These are phyloP conservation scores for Aspergillus bombycis DNA, from an alignment of 2,329 filamentous ascomycete genomes.

Conservation along the genomic window DNA sequence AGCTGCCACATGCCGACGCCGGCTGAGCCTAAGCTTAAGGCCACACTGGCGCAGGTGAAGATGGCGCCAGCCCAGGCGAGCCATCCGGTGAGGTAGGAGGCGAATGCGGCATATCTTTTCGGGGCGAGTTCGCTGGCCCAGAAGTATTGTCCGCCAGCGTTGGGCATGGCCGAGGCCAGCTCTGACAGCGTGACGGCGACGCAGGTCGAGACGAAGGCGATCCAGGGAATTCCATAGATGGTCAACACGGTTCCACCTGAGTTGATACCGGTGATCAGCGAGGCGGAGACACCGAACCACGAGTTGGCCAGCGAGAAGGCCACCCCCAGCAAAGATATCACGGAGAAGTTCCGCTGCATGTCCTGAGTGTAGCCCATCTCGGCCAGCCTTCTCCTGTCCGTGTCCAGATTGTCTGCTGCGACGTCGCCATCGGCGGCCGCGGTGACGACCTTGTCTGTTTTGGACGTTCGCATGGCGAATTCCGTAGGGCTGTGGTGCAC, in stretches of 20 bases:
- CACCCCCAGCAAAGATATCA: constrained; percentile 52
- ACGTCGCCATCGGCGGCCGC: neutral
- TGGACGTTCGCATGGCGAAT: neutral
- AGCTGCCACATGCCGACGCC: constrained; percentile 57
- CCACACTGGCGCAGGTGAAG: constrained; percentile 58
- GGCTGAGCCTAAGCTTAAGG: constrained; percentile 52
- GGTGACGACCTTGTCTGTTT: neutral
- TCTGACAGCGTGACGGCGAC: constrained; percentile 52
- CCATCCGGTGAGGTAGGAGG: constrained; percentile 54
- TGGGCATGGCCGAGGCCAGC: constrained; percentile 52
- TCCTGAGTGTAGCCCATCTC: constrained; percentile 54
- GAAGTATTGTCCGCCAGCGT: constrained; percentile 57
- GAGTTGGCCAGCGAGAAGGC: constrained; percentile 56
- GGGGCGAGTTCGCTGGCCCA: constrained; percentile 55
- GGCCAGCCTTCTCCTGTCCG: constrained; percentile 47
- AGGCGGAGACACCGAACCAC: constrained; percentile 55
- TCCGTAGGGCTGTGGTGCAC: neutral
- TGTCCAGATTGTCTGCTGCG: constrained; percentile 18
- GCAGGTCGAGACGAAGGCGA: constrained; percentile 49
- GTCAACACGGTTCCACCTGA: constrained; percentile 53
- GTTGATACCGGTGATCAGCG: constrained; percentile 54
- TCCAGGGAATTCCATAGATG: constrained; percentile 54
- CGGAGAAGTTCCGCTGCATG: constrained; percentile 49
- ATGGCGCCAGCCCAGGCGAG: constrained; percentile 57
- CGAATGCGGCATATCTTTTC: constrained; percentile 47